Conservation (phyloP, 495 filamentous ascomycete genomes). For the Aspergillus olivimuriae region DNA sequence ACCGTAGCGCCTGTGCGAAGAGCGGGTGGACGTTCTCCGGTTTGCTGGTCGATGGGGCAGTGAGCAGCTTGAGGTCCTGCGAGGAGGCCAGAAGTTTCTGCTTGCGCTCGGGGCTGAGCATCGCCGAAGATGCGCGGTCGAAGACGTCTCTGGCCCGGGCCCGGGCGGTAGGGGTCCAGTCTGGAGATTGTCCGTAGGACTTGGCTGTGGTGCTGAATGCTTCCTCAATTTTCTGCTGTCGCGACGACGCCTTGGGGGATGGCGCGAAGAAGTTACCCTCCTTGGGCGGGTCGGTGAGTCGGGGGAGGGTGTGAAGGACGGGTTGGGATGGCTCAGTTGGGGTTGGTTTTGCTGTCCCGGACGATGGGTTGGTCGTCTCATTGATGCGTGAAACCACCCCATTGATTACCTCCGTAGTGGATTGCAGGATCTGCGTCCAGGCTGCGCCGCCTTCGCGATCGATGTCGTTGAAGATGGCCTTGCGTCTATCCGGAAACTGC, state of each 20-base stretch:
- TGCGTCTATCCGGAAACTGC: slow-evolving; percentile 64
- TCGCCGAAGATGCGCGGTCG: slow-evolving; percentile 34
- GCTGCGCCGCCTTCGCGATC: slow-evolving; percentile 71
- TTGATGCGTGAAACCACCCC: slow-evolving; percentile 60
- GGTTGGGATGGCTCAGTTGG: slow-evolving; percentile 23
- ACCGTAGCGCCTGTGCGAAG: slow-evolving; percentile 31
- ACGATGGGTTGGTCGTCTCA: slow-evolving; percentile 45
- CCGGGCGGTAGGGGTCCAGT: slow-evolving; percentile 40
- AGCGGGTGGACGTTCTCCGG: slow-evolving; percentile 35
- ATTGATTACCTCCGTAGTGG: slow-evolving; percentile 61
- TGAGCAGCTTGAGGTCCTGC: slow-evolving; percentile 35
- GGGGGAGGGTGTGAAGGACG: slow-evolving; percentile 41
- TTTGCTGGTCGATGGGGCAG: slow-evolving; percentile 24
- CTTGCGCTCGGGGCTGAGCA: slow-evolving; percentile 39
- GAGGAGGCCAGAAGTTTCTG: slow-evolving; percentile 30
- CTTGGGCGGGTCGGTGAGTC: slow-evolving; percentile 47
- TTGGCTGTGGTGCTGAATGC: slow-evolving; percentile 49
- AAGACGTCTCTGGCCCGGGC: slow-evolving; percentile 37
- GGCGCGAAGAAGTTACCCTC: slow-evolving; percentile 53
- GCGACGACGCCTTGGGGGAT: slow-evolving; percentile 40
- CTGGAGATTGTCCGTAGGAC: slow-evolving; percentile 52
- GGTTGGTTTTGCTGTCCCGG: slow-evolving; percentile 24
- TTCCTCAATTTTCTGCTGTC: slow-evolving; percentile 43
- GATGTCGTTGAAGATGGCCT: slow-evolving; percentile 81
- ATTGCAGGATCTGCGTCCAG: slow-evolving; percentile 70